These are phyloP conservation scores for Phytophthora pistaciae DNA, from an alignment of 352 stramenopile species.

Conservation along the genomic window DNA sequence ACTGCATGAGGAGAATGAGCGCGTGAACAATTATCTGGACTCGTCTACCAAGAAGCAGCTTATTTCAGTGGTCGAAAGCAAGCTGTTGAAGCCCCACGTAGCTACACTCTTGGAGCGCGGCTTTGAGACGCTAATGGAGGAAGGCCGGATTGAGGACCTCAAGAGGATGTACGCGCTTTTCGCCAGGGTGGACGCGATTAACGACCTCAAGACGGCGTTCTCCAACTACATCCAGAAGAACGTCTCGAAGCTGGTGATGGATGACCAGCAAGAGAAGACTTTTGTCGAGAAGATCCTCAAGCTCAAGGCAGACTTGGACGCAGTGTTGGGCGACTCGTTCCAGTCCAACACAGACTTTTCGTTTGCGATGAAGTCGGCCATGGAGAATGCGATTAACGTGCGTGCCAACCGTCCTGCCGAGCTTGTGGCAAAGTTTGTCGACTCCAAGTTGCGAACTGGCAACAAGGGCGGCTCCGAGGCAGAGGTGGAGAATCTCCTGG, in stretches of 20 bases:
- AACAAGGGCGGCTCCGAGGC: constrained; percentile 88
- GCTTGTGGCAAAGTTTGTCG: constrained; percentile 93
- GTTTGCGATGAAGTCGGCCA: constrained; percentile 86
- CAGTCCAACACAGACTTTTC: constrained; percentile 78
- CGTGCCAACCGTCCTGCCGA: constrained; percentile 88
- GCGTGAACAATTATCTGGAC: constrained; percentile 81
- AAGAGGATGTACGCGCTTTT: constrained; percentile 90
- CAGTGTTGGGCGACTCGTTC: constrained; percentile 81
- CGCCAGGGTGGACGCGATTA: constrained; percentile 73
- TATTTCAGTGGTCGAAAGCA: constrained; percentile 76
- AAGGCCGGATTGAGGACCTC: constrained; percentile 82
- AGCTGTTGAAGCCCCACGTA: constrained; percentile 89
- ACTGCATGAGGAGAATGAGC: constrained; percentile 83
- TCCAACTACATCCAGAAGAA: constrained; percentile 82
- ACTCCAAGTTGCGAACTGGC: constrained; percentile 87
- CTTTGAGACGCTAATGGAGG: constrained; percentile 90
- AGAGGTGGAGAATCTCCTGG: constrained; percentile 90
- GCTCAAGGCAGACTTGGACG: constrained; percentile 87
- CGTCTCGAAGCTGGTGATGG: constrained; percentile 78
- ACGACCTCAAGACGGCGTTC: constrained; percentile 73
- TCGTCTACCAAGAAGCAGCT: constrained; percentile 79
- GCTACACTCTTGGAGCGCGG: constrained; percentile 84
- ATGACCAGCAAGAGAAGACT: constrained; percentile 86
- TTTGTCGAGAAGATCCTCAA: constrained; percentile 92
- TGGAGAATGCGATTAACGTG: constrained; percentile 92